Percentiles rank a stretch among this genome's conserved stretches.
Conservation (phyloP, 164 flowering plant species). For the Paratinospora sagittata region DNA sequence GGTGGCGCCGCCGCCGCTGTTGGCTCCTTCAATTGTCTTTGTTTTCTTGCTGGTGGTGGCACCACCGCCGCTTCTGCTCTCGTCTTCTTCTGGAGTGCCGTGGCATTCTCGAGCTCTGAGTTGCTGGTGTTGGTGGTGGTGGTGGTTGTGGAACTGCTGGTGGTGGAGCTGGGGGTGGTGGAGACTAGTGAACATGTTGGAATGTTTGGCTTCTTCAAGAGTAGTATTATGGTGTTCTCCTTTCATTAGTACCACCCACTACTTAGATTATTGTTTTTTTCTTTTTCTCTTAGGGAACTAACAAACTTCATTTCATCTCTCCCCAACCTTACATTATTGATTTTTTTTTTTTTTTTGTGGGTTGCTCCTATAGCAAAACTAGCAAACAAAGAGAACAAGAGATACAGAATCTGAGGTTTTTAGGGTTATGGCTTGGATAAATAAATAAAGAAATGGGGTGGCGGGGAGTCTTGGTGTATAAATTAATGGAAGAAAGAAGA, state of each 20-base stretch:
- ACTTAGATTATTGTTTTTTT: too few relatives aligned
- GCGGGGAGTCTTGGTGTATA: neutral
- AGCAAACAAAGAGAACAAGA: neutral
- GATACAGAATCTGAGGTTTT: neutral
- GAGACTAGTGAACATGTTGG: constrained; percentile 35
- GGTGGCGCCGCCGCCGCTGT: neutral
- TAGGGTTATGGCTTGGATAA: neutral
- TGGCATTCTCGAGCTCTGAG: neutral
- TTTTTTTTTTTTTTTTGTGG: too few relatives aligned
- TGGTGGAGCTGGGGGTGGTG: constrained; percentile 17
- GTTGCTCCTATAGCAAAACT: too few relatives aligned
- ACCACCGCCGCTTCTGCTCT: constrained; percentile 27
- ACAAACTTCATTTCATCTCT: neutral
- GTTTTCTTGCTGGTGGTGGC: constrained; percentile 5
- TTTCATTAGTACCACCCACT: too few relatives aligned
- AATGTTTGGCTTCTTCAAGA: neutral
- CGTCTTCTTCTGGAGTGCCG: constrained; percentile 36
- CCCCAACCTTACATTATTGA: too few relatives aligned
- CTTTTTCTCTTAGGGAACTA: too few relatives aligned
- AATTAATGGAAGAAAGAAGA: neutral
- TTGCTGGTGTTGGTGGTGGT: constrained; percentile 16
- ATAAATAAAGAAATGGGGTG: neutral
- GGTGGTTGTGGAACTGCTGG: constrained; percentile 13
- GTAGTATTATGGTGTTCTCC: constrained; percentile 2
- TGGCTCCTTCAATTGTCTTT: neutral